Percentiles rank a stretch among this genome's conserved stretches.
phyloP scores from a whole-genome alignment of 331 rosid species.

The Spiraea crenata region DNA sequence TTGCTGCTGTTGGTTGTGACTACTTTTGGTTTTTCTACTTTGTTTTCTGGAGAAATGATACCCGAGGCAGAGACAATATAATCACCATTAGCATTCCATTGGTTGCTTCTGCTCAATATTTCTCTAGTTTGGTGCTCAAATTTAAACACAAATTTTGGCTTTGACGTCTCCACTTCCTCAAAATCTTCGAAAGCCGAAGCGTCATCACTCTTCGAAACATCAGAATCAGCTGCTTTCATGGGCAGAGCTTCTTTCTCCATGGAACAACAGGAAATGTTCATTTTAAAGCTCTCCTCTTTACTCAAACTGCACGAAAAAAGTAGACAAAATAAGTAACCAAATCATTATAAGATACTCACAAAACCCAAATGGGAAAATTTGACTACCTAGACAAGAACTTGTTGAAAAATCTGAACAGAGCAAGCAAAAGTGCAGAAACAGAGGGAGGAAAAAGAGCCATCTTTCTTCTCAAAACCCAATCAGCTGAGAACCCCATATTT shows the following conservation, averaged over 20 bases:
- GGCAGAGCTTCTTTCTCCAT: constrained; percentile 19
- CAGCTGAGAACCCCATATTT: constrained; percentile 34
- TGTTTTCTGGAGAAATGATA: constrained; percentile 21
- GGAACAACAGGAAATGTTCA: constrained; percentile 1
- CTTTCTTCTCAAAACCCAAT: constrained; percentile 29
- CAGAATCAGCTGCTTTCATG: constrained; percentile 18
- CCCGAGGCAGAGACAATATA: constrained; percentile 25
- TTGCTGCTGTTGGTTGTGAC: constrained; percentile 23
- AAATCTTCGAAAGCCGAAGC: background rate
- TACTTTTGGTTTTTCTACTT: constrained; percentile 42
- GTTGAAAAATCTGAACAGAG: constrained; percentile 48
- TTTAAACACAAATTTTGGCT: constrained; percentile 53
- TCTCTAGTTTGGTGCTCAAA: constrained; percentile 67
- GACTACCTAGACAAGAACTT: constrained; percentile 49
- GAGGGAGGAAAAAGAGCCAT: constrained; percentile 32
- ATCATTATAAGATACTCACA: background rate
- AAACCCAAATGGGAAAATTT: constrained; percentile 9
- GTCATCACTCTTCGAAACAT: constrained; percentile 16
- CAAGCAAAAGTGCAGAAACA: constrained; percentile 40
- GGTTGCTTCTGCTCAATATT: constrained; percentile 31
- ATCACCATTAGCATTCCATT: constrained; percentile 25
- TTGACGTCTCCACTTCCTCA: constrained; percentile 30
- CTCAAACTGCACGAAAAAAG: constrained; percentile 35
- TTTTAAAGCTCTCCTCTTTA: constrained; percentile 15
- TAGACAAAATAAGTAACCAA: background rate